These are phyloP conservation scores for Xylaria digitata DNA, from an alignment of 2,329 filamentous ascomycete genomes.

Conservation along the genomic window DNA sequence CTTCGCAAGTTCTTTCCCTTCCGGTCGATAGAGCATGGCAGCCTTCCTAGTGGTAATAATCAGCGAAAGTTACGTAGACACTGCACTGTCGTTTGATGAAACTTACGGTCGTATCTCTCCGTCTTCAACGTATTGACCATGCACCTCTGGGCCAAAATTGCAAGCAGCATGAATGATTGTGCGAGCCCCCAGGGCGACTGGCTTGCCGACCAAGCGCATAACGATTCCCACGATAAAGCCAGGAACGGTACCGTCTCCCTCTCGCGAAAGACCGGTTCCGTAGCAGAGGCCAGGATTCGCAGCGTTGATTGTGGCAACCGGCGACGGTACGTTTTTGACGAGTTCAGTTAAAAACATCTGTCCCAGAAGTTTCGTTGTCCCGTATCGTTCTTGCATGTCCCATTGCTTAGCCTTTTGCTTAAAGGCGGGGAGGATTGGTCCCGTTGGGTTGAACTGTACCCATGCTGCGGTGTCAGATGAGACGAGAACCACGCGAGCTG, in stretches of 20 bases:
- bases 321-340: slow-evolving; percentile 40
- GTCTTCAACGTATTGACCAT: slow-evolving; percentile 41
- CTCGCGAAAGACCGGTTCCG: slow-evolving; percentile 24
- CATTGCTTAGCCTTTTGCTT: slow-evolving; percentile 26
- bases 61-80: background rate
- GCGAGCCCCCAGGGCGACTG: slow-evolving; percentile 29
- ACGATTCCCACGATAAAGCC: background rate
- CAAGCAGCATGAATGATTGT: slow-evolving; percentile 28
- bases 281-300: slow-evolving; percentile 38
- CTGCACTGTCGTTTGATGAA: background rate
- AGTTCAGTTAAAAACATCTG: slow-evolving; percentile 48
- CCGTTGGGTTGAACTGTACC: slow-evolving; percentile 36
- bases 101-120: slow-evolving; percentile 37
- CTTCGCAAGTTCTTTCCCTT: background rate
- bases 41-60: background rate
- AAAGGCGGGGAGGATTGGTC: slow-evolving; percentile 34
- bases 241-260: slow-evolving; percentile 6
- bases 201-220: slow-evolving; percentile 23
- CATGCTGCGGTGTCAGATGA: slow-evolving; percentile 44
- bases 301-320: slow-evolving; percentile 25
- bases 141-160: slow-evolving; percentile 17
- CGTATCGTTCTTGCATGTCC: slow-evolving; percentile 37
- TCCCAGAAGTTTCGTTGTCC: slow-evolving; percentile 44
- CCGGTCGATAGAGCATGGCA: background rate
- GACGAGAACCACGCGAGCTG: slow-evolving; percentile 41